phyloP scores from a whole-genome alignment of 306 rosid species.

The Cucurbita pepo region DNA sequence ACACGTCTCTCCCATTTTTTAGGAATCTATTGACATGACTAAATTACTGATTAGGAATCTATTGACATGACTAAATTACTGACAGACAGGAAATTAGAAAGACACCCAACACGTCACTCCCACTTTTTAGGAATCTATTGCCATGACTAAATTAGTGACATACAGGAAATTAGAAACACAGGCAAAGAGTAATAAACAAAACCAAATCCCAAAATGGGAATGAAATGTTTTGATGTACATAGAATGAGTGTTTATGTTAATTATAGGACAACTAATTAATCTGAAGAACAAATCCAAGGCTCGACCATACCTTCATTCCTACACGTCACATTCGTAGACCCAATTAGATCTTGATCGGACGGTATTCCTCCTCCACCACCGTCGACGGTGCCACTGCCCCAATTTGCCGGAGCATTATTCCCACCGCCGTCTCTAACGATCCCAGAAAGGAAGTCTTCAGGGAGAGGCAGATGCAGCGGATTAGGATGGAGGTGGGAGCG shows the following conservation, averaged over 20 bases:
- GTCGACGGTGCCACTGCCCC: background rate
- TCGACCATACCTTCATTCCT: constrained; percentile 86
- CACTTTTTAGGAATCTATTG: too few relatives aligned
- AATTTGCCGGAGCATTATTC: background rate
- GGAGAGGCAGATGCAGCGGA: constrained; percentile 17
- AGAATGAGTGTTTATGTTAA: background rate
- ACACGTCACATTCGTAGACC: constrained; percentile 14
- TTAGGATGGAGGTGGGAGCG: background rate
- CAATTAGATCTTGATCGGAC: constrained; percentile 11
- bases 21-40: too few relatives aligned
- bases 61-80: too few relatives aligned
- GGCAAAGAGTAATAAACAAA: background rate
- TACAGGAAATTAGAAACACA: too few relatives aligned
- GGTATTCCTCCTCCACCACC: background rate
- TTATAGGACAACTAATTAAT: constrained; percentile 14
- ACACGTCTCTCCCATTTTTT: too few relatives aligned
- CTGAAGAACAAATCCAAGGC: constrained; percentile 95
- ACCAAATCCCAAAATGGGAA: background rate
- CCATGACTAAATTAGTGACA: too few relatives aligned
- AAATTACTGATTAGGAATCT: too few relatives aligned
- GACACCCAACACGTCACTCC: too few relatives aligned
- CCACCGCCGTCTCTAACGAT: constrained; percentile 18
- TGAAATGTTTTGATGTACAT: background rate
- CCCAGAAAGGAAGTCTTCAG: constrained; percentile 26
- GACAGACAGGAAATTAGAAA: background rate